These are phyloP conservation scores for Trifolium dubium DNA, from an alignment of 306 rosid species.

Conservation along the genomic window DNA sequence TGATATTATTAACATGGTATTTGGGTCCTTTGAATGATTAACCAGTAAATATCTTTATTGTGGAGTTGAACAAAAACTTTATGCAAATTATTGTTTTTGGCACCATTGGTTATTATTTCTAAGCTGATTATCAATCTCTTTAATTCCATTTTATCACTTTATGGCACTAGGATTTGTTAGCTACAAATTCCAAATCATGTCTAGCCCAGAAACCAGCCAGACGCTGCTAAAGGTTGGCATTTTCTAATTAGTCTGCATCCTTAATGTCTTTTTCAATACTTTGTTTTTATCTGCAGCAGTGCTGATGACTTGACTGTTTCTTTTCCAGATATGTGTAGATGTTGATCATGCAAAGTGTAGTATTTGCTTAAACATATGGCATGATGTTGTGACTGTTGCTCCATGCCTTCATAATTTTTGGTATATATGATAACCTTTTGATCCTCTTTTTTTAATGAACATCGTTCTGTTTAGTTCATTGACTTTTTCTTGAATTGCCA, in stretches of 20 bases:
- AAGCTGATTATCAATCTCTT: slow-evolving; percentile 27
- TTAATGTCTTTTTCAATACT: slow-evolving; percentile 10
- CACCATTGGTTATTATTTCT: slow-evolving; percentile 28
- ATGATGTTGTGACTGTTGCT: slow-evolving; percentile 85
- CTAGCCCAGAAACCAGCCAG: slow-evolving; percentile 56
- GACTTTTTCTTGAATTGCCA: slow-evolving; percentile 37
- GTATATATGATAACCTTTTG: slow-evolving; percentile 48
- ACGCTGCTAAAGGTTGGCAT: slow-evolving; percentile 59
- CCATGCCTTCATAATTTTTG: slow-evolving; percentile 96
- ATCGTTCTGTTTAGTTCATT: slow-evolving; percentile 33
- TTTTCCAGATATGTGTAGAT: slow-evolving; percentile 69
- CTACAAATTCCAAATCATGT: slow-evolving; percentile 64
- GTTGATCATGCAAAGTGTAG: slow-evolving; percentile 89
- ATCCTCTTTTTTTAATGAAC: slow-evolving; percentile 5
- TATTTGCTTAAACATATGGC: slow-evolving; percentile 93
- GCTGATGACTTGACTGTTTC: slow-evolving; percentile 42
- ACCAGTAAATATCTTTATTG: not conserved
- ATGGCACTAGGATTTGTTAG: slow-evolving; percentile 59
- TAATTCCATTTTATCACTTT: slow-evolving; percentile 22
- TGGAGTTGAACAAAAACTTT: slow-evolving; percentile 15
- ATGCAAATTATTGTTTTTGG: slow-evolving; percentile 31
- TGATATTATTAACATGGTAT: slow-evolving; percentile 10
- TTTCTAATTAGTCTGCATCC: slow-evolving; percentile 23
- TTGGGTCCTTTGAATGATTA: slow-evolving; percentile 28
- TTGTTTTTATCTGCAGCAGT: slow-evolving; percentile 21